Evolutionary conservation across 768 basidiomycete species (phyloP), one percentile per base, ranked within the genome.

Genomic region (Strobilomyces dryophilus): DNA sequence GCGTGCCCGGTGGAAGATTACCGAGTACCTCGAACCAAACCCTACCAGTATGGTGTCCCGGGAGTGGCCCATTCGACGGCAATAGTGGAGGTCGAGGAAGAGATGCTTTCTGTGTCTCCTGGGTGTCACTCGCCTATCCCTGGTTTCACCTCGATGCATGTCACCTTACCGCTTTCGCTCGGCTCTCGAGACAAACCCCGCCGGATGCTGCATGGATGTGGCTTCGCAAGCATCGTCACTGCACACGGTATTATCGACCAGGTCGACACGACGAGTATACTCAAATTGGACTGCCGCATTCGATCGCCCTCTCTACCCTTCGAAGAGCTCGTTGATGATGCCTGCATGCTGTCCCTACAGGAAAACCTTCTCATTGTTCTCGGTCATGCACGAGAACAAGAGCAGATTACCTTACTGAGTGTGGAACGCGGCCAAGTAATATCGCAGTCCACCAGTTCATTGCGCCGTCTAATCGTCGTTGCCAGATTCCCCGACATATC

Each of bases 321-420:
- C 1, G 63, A 66, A 54, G 75, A 72, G 31, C 57, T 58, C 20
- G 62, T 80, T 21, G 74, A 79, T 29, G 79, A 78, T 53, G 73
- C 74, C 6, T 79, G 77, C 51, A 45, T 75, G 8, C 40, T 78
- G 32, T 49, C 49, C 6, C 52, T 60, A 24, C 61, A 63, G 8
- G 59, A 63, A 47, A 59, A 60, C 3, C 51, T 63, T 26, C 24
- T 70, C 27, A 45, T 72, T 11, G 52, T 75, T n/a, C 64, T 78
- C 0, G 76, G 69, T 8, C 76, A 77, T 53, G 67, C 65, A 11
- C 69, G 76, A 34, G 71, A 74, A 46, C 63, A 65, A 45, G 52
- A 66, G 34, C 74, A 74, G 51, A 55, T 74, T 17, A 61, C 70
- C 32, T 49, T 67, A 11, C 46, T 68, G 46, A 52, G 50, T 27